These are phyloP conservation scores for Triticum aestivum DNA, from an alignment of 176 grass and related monocot genomes.

Conservation along the genomic window IWGSC_CS_RefSeq_v2.1 NC_057809.1:588711281-588711780, in stretches of 20 bases:
- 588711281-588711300: background rate
- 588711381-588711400: slow-evolving; percentile 7
- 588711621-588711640: slow-evolving; percentile 29
- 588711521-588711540: slow-evolving; percentile 98
- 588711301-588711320: background rate
- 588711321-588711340: slow-evolving; percentile 27
- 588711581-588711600: slow-evolving; percentile 82
- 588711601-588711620: slow-evolving; percentile 25
- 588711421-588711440: slow-evolving; percentile 25
- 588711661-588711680: background rate
- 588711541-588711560: slow-evolving; percentile 95
- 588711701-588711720: slow-evolving; percentile 80
- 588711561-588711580: slow-evolving; percentile 98
- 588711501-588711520: slow-evolving; percentile 99
- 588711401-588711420: slow-evolving; percentile 4
- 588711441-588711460: slow-evolving; percentile 23
- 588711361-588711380: slow-evolving; percentile 6
- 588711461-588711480: slow-evolving; percentile 63
- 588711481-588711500: slow-evolving; percentile 97
- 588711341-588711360: slow-evolving; percentile 17
- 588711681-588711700: background rate
- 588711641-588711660: slow-evolving; percentile 14
- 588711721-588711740: slow-evolving; percentile 99
- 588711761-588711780: slow-evolving; percentile 99
- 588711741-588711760: slow-evolving; percentile 90